A percentile compares a stretch with the other conserved stretches of the same genome.
Evolutionary conservation across 352 stramenopile genomes (phyloP).

Genomic region (Phytopythium kandeliae): DNA sequence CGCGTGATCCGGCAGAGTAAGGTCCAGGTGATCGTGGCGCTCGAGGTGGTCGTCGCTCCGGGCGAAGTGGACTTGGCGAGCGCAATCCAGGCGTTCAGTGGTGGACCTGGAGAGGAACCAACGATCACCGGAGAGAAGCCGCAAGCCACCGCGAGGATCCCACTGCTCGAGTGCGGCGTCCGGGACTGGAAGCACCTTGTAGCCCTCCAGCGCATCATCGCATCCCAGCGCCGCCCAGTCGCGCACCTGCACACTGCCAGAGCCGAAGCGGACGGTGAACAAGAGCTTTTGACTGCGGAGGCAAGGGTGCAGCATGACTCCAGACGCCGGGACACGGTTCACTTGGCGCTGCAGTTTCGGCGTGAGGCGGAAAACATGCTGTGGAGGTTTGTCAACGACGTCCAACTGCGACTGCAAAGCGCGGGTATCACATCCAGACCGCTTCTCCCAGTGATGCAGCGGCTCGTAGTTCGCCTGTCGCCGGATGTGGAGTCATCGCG

Average conservation of each 20-base stretch:
- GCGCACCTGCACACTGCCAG: not conserved
- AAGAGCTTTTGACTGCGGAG: slow-evolving; percentile 15
- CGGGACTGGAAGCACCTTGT: slow-evolving; percentile 43
- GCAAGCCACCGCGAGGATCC: slow-evolving; percentile 10
- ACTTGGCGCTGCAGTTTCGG: slow-evolving; percentile 26
- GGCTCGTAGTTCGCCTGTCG: slow-evolving; percentile 12
- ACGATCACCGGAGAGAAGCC: not conserved
- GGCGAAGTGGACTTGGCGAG: slow-evolving; percentile 4
- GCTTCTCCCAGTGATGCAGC: slow-evolving; percentile 13
- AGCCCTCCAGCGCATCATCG: slow-evolving; percentile 35
- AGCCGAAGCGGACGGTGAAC: not conserved
- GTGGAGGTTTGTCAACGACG: slow-evolving; percentile 35
- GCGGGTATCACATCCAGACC: slow-evolving; percentile 22
- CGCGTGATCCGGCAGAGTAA: slow-evolving; percentile 19
- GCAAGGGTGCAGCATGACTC: slow-evolving; percentile 16
- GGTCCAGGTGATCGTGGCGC: slow-evolving; percentile 17
- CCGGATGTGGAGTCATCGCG: slow-evolving; percentile 13
- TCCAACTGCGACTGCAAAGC: slow-evolving; percentile 42
- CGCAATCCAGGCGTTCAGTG: slow-evolving; percentile 6
- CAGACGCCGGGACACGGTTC: slow-evolving; percentile 19
- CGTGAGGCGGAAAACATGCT: slow-evolving; percentile 26
- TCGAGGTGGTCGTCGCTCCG: slow-evolving; percentile 12
- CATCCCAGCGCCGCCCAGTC: slow-evolving; percentile 20
- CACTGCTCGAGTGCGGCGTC: slow-evolving; percentile 41
- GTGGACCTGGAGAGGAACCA: not conserved